Percentiles rank a stretch among this genome's conserved stretches.
These are phyloP conservation scores for Tylopilus plumbeoviolaceoides DNA, from an alignment of 768 basidiomycete species.

Conservation along the genomic window DNA sequence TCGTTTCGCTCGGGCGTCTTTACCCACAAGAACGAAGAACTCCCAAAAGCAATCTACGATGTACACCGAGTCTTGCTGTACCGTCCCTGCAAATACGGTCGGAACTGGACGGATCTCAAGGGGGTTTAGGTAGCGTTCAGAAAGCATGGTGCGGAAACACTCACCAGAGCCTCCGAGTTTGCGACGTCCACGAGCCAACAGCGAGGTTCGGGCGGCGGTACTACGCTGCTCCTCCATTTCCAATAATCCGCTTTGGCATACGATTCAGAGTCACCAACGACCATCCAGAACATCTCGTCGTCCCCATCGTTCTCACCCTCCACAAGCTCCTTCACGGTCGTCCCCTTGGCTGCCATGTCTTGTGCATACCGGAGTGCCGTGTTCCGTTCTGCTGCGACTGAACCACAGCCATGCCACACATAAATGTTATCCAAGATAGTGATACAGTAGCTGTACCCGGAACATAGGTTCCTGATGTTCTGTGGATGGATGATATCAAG, in stretches of 20 bases:
- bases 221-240: constrained; percentile 58
- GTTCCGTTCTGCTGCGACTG: constrained; percentile 50
- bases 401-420: constrained; percentile 80
- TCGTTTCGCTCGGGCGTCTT: constrained; percentile 56
- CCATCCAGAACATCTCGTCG: constrained; percentile 86
- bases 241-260: constrained; percentile 82
- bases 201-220: constrained; percentile 40
- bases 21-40: constrained; percentile 70
- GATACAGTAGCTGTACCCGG: constrained; percentile 80
- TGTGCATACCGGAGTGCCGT: constrained; percentile 62
- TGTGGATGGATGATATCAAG: constrained; percentile 23
- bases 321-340: constrained; percentile 48
- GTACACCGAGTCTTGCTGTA: constrained; percentile 48
- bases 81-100: constrained; percentile 38
- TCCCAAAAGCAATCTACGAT: constrained; percentile 79
- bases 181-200: constrained; percentile 56
- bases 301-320: constrained; percentile 60
- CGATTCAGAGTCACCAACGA: constrained; percentile 62
- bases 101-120: constrained; percentile 45
- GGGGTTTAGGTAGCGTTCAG: constrained; percentile 1
- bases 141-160: constrained; percentile 11
- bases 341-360: constrained; percentile 37
- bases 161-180: constrained; percentile 38
- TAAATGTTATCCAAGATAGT: constrained; percentile 67
- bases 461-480: constrained; percentile 69